Base-by-base conservation (phyloP, 2,329 filamentous ascomycete species). In the Lachnellula suecica region DNA sequence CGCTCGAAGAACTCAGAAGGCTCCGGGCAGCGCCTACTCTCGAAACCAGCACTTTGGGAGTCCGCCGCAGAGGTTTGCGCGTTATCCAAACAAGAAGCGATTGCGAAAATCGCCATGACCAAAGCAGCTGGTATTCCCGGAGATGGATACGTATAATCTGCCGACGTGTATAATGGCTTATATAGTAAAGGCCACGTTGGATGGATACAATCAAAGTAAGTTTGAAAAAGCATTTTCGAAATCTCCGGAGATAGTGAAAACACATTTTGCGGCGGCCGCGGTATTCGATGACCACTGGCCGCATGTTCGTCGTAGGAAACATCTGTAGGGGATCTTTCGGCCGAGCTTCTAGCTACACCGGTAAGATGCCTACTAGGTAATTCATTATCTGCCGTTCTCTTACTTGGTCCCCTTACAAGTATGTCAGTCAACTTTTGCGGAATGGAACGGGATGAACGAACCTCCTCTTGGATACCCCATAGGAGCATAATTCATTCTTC, bases 181-280 rank as follows among this genome's bases (percentile, higher is more conserved):
- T 67, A 67, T 13, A 66, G 53, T 4, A 67, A 47, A 8, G 64
- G 65, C 65, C 64, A 67, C 31, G 65, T 42, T 6, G 64, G 65
- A 56, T 66, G 65, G 17, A 67, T 61, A 23, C 56, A 66, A 41
- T 63, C 59, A 47, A 66, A 67, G 44, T 63, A 66, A 4, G 57
- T 62, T 25, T 65, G 61, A 27, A 67, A 60, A 3, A 67, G 49
- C 31, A 59, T 51, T n/a, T 59, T 62, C 6, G 62, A 60, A 8
- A 59, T 38, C 9, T 62, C 63, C 17, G 54, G 24, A 29, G 62
- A 54, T 19, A 65, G 43, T 13, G 49, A 37, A 25, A 44, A 47
- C 8, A 41, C 27, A 41, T 13, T 41, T 48, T 45, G 35, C 9
- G 31, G 3, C 31, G 5, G 31, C 15, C 5, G 31, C 5, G 11